Evolutionary conservation across 164 flowering plant genomes (phyloP), one percentile per base, ranked within the genome.

Genomic region (Chimonanthus salicifolius): DNA sequence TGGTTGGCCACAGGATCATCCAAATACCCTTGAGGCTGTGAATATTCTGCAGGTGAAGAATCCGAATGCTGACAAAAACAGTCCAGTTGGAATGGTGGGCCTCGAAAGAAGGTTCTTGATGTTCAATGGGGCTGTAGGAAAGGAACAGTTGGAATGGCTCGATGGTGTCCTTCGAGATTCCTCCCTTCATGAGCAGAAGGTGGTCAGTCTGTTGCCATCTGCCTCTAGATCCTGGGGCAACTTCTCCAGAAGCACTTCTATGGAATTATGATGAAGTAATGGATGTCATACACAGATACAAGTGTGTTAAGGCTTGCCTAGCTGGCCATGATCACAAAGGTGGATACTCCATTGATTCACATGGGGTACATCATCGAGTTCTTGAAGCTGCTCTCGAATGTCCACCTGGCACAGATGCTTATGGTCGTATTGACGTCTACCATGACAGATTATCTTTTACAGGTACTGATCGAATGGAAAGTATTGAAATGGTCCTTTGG

Each of bases 311-410:
- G 84, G 95, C 82, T 68, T 94, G 97, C 82, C 10, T 94, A 16
- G 88, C 90, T 50, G 97, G 98, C 58, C 98, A 94, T 77, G 95
- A 88, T 81, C 98, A 94, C 72, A 84, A 83, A 78, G 98, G 97
- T 15, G 97, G 97, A 16, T 76, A 87, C 77, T 84, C 87, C 0
- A 72, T 94, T 68, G 98, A 94, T 81, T 82, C 90, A 51, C 84
- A 88, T 70, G 97, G 98, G 58, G 75, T 94, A 18, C 97, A 94
- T 74, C 98, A 94, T 71, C 87, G 88, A 51, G 88, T 87, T 11
- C 82, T 94, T 73, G 98, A 94, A 86, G 98, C 98, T 54, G 97
- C 97, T 43, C 83, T 94, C 3, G 98, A 94, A 75, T 94, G 98
- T 69, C 96, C 98, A 62, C 94, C 98, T 7, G 97, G 89, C 7